These are phyloP conservation scores for apple (Malus domestica) DNA, from an alignment of 306 rosid species.

Conservation along the genomic window ASM211411v1 NC_041795.1:19694001-19694500, in stretches of 20 bases:
- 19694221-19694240: conserved; percentile 90
- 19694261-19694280: conserved; percentile 80
- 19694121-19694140: conserved; percentile 93
- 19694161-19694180: conserved; percentile 98
- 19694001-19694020: conserved; percentile 81
- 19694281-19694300: conserved; percentile 79
- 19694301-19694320: conserved; percentile 86
- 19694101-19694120: conserved; percentile 86
- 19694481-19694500: conserved; percentile 97
- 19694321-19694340: conserved; percentile 97
- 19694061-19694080: conserved; percentile 90
- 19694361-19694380: conserved; percentile 95
- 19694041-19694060: conserved; percentile 89
- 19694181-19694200: conserved; percentile 98
- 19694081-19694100: conserved; percentile 97
- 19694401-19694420: conserved; percentile 97
- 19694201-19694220: conserved; percentile 93
- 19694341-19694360: conserved; percentile 93
- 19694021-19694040: conserved; percentile 96
- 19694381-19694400: conserved; percentile 99
- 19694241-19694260: conserved; percentile 96
- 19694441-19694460: conserved; percentile 99
- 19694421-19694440: conserved; percentile 94
- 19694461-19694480: conserved; percentile 98
- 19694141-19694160: conserved; percentile 99